Evolutionary conservation across 2,329 filamentous ascomycete genomes (phyloP).

Genomic region (Calycina marina): DNA sequence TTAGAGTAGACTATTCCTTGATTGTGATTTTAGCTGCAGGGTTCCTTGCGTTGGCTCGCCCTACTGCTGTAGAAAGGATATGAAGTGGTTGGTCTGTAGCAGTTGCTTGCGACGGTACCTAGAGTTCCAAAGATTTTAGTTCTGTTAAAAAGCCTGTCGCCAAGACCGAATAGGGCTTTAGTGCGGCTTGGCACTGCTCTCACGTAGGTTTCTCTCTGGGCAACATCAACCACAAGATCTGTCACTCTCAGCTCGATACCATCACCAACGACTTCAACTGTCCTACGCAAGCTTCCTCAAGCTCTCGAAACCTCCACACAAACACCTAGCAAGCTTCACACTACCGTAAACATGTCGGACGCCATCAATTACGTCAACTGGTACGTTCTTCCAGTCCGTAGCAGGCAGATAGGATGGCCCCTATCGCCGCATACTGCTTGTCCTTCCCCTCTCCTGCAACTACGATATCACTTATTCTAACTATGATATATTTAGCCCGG

Average conservation of each 20-base stretch:
- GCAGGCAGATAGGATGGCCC: constrained; percentile 2
- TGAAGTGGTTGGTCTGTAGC: too few relatives aligned
- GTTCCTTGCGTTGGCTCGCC: constrained; percentile 50
- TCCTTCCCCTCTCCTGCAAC: neutral
- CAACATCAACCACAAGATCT: too few relatives aligned
- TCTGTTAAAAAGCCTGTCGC: too few relatives aligned
- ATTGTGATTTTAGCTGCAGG: constrained; percentile 25
- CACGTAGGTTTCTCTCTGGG: too few relatives aligned
- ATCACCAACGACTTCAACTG: constrained; percentile 16
- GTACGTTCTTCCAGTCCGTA: constrained; percentile 40
- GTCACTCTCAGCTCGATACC: constrained; percentile 3
- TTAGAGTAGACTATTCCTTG: too few relatives aligned
- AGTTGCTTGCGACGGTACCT: too few relatives aligned
- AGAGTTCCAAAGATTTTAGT: too few relatives aligned
- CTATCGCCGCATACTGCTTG: too few relatives aligned
- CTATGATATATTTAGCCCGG: constrained; percentile 50
- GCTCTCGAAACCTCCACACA: constrained; percentile 9
- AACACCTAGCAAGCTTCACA: constrained; percentile 12
- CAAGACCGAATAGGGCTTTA: too few relatives aligned
- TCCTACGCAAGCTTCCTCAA: constrained; percentile 13
- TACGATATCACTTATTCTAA: constrained; percentile 27
- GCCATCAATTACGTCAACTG: constrained; percentile 48
- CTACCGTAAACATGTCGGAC: constrained; percentile 41
- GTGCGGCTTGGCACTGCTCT: too few relatives aligned
- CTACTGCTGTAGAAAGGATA: constrained; percentile 26